These are phyloP conservation scores for Xenoacremonium recifei DNA, from an alignment of 2,329 filamentous ascomycete genomes.

Conservation along the genomic window DNA sequence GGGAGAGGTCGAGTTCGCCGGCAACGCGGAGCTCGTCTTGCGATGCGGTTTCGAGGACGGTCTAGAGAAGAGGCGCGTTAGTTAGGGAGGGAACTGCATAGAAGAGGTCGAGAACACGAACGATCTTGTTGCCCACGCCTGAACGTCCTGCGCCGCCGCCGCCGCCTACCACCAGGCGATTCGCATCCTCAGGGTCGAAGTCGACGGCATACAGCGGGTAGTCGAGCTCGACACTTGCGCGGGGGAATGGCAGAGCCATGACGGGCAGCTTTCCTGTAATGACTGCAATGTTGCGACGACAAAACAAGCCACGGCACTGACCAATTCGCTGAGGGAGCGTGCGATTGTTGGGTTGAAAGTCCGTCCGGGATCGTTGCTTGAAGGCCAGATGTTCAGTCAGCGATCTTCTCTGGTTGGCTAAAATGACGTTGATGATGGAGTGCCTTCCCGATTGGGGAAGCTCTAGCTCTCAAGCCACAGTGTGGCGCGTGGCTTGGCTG, in stretches of 20 bases:
- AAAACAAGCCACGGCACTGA: no score
- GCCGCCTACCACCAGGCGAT: conserved; percentile 77
- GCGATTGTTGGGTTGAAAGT: background rate
- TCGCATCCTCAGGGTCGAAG: conserved; percentile 79
- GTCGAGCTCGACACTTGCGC: conserved; percentile 65
- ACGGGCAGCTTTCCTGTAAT: background rate
- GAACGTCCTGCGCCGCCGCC: conserved; percentile 81
- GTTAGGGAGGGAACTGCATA: conserved; percentile 9
- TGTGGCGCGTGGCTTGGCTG: no score
- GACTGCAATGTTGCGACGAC: background rate
- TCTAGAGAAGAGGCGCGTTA: conserved; percentile 49
- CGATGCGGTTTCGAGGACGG: conserved; percentile 67
- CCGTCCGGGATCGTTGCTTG: background rate
- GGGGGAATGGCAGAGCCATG: conserved; percentile 42
- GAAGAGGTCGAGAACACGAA: conserved; percentile 39
- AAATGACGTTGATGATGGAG: conserved; percentile 5
- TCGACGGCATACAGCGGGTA: conserved; percentile 88
- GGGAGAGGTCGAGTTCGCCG: conserved; percentile 74
- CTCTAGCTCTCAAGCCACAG: no score
- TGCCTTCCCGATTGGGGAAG: no score
- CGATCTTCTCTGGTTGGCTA: conserved; percentile 21
- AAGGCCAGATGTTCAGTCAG: conserved; percentile 26
- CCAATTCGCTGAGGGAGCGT: background rate
- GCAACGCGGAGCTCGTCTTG: conserved; percentile 62
- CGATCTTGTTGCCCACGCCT: conserved; percentile 85